phyloP scores from a whole-genome alignment of 306 rosid genomes.

The Potentilla sterilis region DNA sequence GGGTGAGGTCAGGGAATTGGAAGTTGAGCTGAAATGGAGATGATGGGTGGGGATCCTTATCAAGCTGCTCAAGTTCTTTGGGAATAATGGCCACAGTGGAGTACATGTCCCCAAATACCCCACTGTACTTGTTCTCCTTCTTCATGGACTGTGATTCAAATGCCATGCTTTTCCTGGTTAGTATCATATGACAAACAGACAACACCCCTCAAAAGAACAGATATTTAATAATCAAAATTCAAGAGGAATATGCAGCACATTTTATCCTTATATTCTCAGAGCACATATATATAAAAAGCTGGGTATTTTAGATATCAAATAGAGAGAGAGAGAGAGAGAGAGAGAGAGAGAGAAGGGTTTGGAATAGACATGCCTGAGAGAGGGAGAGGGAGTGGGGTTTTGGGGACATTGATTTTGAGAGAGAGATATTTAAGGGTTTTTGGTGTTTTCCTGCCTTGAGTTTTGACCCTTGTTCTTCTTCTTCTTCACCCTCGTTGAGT shows the following conservation, averaged over 20 bases:
- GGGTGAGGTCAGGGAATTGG: conserved; percentile 55
- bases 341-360: neutral
- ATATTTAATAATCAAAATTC: conserved; percentile 12
- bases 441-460: neutral
- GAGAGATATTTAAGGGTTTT: conserved; percentile 4
- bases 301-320: neutral
- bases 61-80: conserved; percentile 37
- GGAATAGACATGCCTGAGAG: conserved; percentile 56
- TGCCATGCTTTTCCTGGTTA: conserved; percentile 37
- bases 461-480: neutral
- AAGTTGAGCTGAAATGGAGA: conserved; percentile 37
- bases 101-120: conserved; percentile 54
- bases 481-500: neutral
- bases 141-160: conserved; percentile 50
- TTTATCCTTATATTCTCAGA: neutral
- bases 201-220: neutral
- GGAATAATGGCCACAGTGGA: conserved; percentile 44
- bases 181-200: neutral
- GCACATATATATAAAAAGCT: neutral
- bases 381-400: conserved; percentile 37
- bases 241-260: neutral
- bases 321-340: neutral
- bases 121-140: conserved; percentile 46
- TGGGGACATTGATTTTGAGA: conserved; percentile 41
- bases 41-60: conserved; percentile 27